phyloP scores from a whole-genome alignment of 495 filamentous ascomycete species.

The Podospora conica region DNA sequence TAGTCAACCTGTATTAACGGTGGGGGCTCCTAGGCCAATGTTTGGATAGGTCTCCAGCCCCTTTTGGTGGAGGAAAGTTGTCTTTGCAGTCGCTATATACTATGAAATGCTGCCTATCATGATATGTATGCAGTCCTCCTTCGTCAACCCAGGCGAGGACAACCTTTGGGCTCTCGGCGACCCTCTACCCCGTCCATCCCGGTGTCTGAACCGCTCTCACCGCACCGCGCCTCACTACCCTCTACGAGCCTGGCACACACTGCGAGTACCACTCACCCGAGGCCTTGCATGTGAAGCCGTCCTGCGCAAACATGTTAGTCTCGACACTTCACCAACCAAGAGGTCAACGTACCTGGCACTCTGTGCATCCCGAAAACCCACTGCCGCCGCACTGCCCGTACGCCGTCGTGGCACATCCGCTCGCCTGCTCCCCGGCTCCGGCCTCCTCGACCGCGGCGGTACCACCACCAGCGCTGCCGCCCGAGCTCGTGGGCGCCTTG shows the following conservation, averaged over 20 bases:
- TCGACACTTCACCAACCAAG: not conserved
- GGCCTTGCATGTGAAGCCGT: constrained; percentile 24
- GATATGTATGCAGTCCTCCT: not conserved
- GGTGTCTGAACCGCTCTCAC: not conserved
- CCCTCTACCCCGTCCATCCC: not conserved
- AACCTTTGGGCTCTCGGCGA: not conserved
- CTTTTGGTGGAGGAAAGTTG: not conserved
- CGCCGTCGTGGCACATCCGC: constrained; percentile 26
- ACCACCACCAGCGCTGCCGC: not conserved
- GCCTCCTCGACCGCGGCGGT: not conserved
- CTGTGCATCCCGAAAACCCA: constrained; percentile 36
- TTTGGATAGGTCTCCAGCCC: not conserved
- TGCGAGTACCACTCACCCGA: constrained; percentile 36
- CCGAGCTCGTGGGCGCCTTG: not conserved
- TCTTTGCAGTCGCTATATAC: not conserved
- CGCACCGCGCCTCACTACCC: no score
- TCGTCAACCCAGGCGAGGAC: not conserved
- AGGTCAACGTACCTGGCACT: constrained; percentile 30
- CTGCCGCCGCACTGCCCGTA: constrained; percentile 44
- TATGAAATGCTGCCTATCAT: not conserved
- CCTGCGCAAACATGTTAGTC: constrained; percentile 6
- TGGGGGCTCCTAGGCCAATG: no score
- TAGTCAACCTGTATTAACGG: not conserved
- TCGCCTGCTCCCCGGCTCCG: constrained; percentile 1
- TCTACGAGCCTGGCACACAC: constrained; percentile 22